Evolutionary conservation across 495 filamentous ascomycete genomes (phyloP).

Genomic region (Paragyromitra xinjiangensis): DNA sequence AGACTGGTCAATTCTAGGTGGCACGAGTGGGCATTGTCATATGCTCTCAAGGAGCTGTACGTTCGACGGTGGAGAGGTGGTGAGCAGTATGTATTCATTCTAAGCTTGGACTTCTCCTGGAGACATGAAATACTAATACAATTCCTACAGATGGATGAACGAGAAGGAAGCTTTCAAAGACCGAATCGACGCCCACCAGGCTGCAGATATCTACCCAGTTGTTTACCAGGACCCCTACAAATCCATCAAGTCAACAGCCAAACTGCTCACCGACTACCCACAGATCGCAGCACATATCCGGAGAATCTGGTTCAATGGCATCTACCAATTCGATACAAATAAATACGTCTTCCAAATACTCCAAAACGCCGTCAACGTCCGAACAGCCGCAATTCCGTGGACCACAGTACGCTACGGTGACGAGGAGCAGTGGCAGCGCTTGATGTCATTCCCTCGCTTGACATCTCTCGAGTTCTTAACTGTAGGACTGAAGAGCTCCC

Average conservation of each 20-base stretch:
- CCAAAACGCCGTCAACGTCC: constrained; percentile 60
- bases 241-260: constrained; percentile 62
- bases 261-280: constrained; percentile 61
- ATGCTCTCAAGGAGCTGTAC: constrained; percentile 63
- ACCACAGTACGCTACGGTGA: constrained; percentile 63
- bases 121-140: neutral
- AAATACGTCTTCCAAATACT: constrained; percentile 61
- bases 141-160: constrained; percentile 56
- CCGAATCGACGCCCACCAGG: constrained; percentile 58
- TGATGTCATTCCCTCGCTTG: constrained; percentile 58
- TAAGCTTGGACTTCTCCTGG: neutral
- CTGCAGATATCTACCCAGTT: constrained; percentile 59
- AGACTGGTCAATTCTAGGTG: constrained; percentile 63
- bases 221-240: constrained; percentile 66
- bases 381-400: constrained; percentile 64
- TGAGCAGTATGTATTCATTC: constrained; percentile 58
- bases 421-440: constrained; percentile 61
- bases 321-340: constrained; percentile 63
- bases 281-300: constrained; percentile 62
- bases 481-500: constrained; percentile 60
- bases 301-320: constrained; percentile 67
- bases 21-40: constrained; percentile 65
- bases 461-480: constrained; percentile 64
- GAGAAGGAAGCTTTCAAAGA: constrained; percentile 58
- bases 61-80: constrained; percentile 65